Evolutionary conservation across 202 grass and related monocot species (phyloP).

Genomic region (Saccharum hybrid): DNA sequence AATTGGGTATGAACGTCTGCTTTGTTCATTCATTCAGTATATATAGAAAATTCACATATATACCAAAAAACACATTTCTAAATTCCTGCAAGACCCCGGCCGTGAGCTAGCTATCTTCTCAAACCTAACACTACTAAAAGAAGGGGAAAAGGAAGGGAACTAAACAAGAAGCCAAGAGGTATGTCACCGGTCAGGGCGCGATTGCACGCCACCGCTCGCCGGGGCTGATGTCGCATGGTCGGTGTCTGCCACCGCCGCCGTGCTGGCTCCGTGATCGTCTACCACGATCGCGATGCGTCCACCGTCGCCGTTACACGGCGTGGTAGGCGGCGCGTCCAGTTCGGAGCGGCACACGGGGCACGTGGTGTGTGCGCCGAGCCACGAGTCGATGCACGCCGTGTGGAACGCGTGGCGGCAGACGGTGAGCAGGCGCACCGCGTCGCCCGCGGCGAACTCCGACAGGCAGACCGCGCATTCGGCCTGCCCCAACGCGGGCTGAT

Average conservation of each 20-base stretch:
- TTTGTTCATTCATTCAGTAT: not conserved
- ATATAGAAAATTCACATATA: not conserved
- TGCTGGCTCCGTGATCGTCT: not conserved
- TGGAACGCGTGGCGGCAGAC: conserved; percentile 86
- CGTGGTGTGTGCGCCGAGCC: conserved; percentile 69
- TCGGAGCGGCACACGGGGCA: conserved; percentile 78
- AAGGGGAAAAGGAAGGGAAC: not conserved
- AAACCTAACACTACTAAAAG: not conserved
- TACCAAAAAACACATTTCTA: not conserved
- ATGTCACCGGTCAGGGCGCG: conserved; percentile 28
- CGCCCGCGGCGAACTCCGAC: conserved; percentile 64
- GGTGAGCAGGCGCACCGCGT: conserved; percentile 66
- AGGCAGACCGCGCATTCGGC: conserved; percentile 81
- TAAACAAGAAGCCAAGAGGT: not conserved
- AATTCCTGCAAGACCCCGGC: not conserved
- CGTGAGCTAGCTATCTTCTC: conserved; percentile 5
- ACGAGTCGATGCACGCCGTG: conserved; percentile 70
- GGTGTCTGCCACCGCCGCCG: not conserved
- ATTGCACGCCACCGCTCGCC: conserved; percentile 7
- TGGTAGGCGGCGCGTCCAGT: conserved; percentile 41
- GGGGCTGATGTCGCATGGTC: not conserved
- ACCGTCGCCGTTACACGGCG: not conserved
- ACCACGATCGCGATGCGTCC: conserved; percentile 5
- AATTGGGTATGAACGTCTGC: not conserved
- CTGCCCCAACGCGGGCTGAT: conserved; percentile 19